Conservation (phyloP, 2,329 filamentous ascomycete species). For the Westerdykella aurantiaca region DNA sequence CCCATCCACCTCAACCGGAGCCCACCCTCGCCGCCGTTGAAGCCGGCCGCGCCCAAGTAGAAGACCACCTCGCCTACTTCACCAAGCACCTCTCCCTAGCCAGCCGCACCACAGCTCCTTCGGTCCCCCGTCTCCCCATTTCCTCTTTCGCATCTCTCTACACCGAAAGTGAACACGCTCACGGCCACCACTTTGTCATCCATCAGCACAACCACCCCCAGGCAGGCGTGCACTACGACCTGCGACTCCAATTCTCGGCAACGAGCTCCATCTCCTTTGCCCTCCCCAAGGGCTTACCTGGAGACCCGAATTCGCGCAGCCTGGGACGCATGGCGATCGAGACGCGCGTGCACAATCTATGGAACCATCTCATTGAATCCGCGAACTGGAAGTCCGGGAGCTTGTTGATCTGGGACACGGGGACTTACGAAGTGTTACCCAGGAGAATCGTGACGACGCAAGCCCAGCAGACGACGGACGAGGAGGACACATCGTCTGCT, state of each 20-base stretch:
- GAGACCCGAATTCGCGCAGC: conserved; percentile 37
- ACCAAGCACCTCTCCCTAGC: conserved; percentile 37
- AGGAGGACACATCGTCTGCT: conserved; percentile 2
- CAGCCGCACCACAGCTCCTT: conserved; percentile 12
- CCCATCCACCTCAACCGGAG: background rate
- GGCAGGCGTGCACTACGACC: conserved; percentile 63
- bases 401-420: conserved; percentile 44
- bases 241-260: conserved; percentile 63
- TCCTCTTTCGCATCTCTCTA: conserved; percentile 44
- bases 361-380: conserved; percentile 43
- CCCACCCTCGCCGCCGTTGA: conserved; percentile 45
- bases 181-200: conserved; percentile 56
- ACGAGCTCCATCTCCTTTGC: conserved; percentile 58
- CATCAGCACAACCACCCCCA: conserved; percentile 70
- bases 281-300: conserved; percentile 41
- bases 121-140: conserved; percentile 37
- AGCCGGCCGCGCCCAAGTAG: conserved; percentile 45
- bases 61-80: conserved; percentile 47
- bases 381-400: conserved; percentile 41
- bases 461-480: conserved; percentile 27
- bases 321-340: conserved; percentile 42
- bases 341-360: conserved; percentile 30
- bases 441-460: conserved; percentile 2
- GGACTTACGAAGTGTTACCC: conserved; percentile 39
- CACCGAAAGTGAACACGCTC: conserved; percentile 39